These are phyloP conservation scores for Arachnomyces sp. DNA, from an alignment of 2,329 filamentous ascomycete species.

Conservation along the genomic window DNA sequence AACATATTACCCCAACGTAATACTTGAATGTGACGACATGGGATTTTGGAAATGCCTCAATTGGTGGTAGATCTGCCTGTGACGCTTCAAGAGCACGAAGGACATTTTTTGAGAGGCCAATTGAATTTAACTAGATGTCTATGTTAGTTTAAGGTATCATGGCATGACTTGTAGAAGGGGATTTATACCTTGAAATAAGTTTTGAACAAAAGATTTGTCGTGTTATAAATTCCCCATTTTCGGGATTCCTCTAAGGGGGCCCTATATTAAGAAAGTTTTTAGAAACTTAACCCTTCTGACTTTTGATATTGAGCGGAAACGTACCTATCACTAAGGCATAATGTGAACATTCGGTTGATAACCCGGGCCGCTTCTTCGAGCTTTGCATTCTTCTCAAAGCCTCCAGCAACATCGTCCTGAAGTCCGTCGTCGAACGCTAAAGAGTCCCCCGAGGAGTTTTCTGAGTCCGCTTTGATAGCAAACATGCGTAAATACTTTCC, in stretches of 20 bases:
- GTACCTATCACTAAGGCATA: constrained; percentile 84
- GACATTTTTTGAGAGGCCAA: constrained; percentile 82
- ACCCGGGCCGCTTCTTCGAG: constrained; percentile 85
- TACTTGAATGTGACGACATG: constrained; percentile 96
- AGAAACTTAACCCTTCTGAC: not conserved
- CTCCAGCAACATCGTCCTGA: constrained; percentile 73
- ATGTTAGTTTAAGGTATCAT: constrained; percentile 8
- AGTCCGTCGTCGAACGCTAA: constrained; percentile 46
- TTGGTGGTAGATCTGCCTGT: constrained; percentile 66
- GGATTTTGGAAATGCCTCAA: constrained; percentile 74
- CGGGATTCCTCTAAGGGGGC: constrained; percentile 78
- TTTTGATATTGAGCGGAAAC: constrained; percentile 18
- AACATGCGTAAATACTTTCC: constrained; percentile 81
- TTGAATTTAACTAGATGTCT: constrained; percentile 60
- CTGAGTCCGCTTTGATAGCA: constrained; percentile 82
- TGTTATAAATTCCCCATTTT: constrained; percentile 96
- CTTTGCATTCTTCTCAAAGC: constrained; percentile 69
- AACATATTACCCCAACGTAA: constrained; percentile 86
- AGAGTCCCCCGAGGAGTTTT: constrained; percentile 44
- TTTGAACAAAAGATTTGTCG: constrained; percentile 92
- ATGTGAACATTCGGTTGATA: constrained; percentile 82
- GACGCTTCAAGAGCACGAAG: constrained; percentile 74
- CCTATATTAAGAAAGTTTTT: constrained; percentile 39
- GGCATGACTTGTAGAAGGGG: not conserved
- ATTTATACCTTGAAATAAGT: constrained; percentile 79